Conservation (phyloP, 164 flowering plant genomes). For the Platanus orientalis region DNA sequence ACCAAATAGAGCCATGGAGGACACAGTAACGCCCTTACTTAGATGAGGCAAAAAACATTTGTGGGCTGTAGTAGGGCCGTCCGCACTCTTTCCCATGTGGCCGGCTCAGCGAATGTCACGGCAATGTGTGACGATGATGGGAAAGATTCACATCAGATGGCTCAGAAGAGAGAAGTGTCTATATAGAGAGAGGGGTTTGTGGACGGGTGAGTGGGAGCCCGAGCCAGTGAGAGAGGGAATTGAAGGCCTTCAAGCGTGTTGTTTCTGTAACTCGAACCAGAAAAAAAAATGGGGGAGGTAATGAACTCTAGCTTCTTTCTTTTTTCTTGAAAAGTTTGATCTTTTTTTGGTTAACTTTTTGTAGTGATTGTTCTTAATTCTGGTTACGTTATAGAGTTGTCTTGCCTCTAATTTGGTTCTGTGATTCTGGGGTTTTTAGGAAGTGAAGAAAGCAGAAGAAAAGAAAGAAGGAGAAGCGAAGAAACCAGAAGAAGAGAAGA, state of each 20-base stretch:
- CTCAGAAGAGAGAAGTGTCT: not conserved
- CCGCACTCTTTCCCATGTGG: not conserved
- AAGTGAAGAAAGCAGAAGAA: slow-evolving; percentile 15
- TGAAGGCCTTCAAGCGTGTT: too few species aligned
- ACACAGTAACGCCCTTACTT: too few species aligned
- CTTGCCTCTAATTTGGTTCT: too few species aligned
- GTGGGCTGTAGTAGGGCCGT: too few species aligned
- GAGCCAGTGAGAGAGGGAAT: too few species aligned
- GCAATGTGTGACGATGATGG: not conserved
- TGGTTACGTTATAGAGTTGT: not conserved
- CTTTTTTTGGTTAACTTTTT: not conserved
- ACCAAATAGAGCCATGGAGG: too few species aligned
- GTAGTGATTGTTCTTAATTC: not conserved
- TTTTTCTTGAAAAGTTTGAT: not conserved
- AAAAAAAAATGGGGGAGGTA: slow-evolving; percentile 3
- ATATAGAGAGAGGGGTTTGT: not conserved
- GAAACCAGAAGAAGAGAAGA: slow-evolving; percentile 17
- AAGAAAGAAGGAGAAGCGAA: slow-evolving; percentile 13
- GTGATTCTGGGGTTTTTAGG: not conserved
- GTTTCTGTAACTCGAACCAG: too few species aligned
- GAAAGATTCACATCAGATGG: slow-evolving; percentile 1
- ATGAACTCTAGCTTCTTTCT: not conserved
- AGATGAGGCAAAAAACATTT: too few species aligned
- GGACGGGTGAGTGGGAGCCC: too few species aligned
- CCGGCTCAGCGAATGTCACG: not conserved